Conservation (phyloP, 2,329 filamentous ascomycete genomes). For the Alternaria ethzedia region DNA sequence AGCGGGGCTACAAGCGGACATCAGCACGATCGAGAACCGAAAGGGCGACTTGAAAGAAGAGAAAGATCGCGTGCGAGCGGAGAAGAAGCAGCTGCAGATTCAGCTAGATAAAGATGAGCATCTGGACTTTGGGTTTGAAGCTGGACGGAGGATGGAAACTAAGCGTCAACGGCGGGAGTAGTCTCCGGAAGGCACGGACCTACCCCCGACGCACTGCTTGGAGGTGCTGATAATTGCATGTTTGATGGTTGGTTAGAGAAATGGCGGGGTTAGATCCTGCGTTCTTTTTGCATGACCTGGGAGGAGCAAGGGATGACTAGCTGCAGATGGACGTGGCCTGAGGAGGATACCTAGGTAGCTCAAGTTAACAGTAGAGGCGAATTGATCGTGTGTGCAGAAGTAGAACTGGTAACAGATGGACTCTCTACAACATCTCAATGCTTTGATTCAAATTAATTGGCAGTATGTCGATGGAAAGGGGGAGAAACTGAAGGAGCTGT, state of each 20-base stretch:
- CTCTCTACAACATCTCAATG: neutral
- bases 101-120: neutral
- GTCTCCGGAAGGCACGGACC: neutral
- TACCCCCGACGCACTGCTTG: neutral
- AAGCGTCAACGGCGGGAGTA: neutral
- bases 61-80: neutral
- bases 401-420: neutral
- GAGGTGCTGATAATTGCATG: neutral
- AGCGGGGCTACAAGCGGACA: neutral
- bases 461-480: neutral
- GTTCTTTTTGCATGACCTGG: neutral
- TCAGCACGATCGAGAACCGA: neutral
- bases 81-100: neutral
- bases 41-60: neutral
- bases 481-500: neutral
- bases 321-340: neutral
- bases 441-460: neutral
- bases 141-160: conserved; percentile 5
- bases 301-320: neutral
- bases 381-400: neutral
- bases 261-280: neutral
- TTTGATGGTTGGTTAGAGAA: neutral
- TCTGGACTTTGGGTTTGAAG: conserved; percentile 9
- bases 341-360: neutral
- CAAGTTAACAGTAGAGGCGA: neutral